phyloP scores from a whole-genome alignment of 2,329 filamentous ascomycete species.

The Microdochium bolleyi region DNA sequence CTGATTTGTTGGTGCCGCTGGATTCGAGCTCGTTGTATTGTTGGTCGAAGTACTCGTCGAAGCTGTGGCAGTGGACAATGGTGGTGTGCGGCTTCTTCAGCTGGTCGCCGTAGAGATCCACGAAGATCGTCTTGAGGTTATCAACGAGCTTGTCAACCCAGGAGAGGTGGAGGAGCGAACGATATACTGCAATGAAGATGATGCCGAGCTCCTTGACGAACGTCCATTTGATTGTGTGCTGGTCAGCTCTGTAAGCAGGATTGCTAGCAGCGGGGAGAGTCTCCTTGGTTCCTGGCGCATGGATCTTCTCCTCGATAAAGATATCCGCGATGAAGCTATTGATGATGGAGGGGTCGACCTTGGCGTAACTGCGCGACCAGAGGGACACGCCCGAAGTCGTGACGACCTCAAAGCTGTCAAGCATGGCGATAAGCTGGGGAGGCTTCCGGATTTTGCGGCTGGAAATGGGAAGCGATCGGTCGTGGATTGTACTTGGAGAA shows the following conservation, averaged over 20 bases:
- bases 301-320: conserved; percentile 89
- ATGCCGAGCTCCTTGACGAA: conserved; percentile 85
- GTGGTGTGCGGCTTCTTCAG: conserved; percentile 74
- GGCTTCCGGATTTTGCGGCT: not conserved
- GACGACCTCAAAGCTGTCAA: conserved; percentile 94
- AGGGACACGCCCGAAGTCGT: conserved; percentile 94
- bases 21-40: conserved; percentile 76
- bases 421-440: conserved; percentile 54
- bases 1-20: conserved; percentile 24
- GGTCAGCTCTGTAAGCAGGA: conserved; percentile 78
- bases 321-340: conserved; percentile 94
- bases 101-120: conserved; percentile 83
- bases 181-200: conserved; percentile 97
- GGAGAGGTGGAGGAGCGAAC: conserved; percentile 85
- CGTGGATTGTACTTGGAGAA: conserved; percentile 2
- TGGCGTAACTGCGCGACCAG: conserved; percentile 83
- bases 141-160: conserved; percentile 98
- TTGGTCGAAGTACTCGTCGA: conserved; percentile 91
- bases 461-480: not conserved
- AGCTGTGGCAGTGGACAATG: conserved; percentile 67
- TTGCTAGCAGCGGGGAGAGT: conserved; percentile 53
- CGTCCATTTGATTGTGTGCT: conserved; percentile 93
- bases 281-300: conserved; percentile 52
- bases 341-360: conserved; percentile 74
- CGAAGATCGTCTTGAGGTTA: conserved; percentile 87